These are phyloP conservation scores for Tulasnella sp. DNA, from an alignment of 768 basidiomycete genomes.

Conservation along the genomic window DNA sequence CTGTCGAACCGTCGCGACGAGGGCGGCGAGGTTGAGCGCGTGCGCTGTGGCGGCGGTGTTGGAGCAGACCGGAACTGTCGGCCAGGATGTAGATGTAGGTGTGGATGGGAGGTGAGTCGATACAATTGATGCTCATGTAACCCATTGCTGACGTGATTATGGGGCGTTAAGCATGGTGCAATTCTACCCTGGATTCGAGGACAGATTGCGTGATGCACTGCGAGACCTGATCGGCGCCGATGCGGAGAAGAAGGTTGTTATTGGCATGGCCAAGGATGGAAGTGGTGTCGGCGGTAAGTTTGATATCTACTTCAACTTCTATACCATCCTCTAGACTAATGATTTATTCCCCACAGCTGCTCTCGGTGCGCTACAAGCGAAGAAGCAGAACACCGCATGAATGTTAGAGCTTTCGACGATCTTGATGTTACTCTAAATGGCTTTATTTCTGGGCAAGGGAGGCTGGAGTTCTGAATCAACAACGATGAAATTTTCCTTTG, in stretches of 20 bases:
- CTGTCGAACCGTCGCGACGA: slow-evolving; percentile 59
- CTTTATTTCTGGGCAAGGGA: too few species aligned
- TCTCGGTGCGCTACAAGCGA: slow-evolving; percentile 72
- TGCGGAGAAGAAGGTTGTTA: slow-evolving; percentile 66
- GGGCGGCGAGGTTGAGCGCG: slow-evolving; percentile 76
- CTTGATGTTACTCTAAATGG: too few species aligned
- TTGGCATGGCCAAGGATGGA: slow-evolving; percentile 94
- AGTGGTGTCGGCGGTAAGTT: slow-evolving; percentile 89
- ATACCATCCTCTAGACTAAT: not conserved
- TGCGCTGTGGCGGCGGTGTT: slow-evolving; percentile 80
- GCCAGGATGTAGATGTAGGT: slow-evolving; percentile 56
- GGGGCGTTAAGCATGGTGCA: slow-evolving; percentile 57
- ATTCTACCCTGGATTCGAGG: slow-evolving; percentile 81
- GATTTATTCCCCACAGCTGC: slow-evolving; percentile 46
- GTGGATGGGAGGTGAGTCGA: slow-evolving; percentile 75
- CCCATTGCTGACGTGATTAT: not conserved
- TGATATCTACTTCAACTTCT: not conserved
- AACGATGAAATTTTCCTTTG: too few species aligned
- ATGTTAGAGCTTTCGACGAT: not conserved
- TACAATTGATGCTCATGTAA: not conserved
- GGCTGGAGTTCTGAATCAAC: too few species aligned
- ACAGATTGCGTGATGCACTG: slow-evolving; percentile 61
- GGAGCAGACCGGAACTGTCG: slow-evolving; percentile 52
- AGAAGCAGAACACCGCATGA: slow-evolving; percentile 36
- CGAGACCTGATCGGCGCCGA: slow-evolving; percentile 65